A percentile compares a stretch with the other conserved stretches of the same genome.
These are phyloP conservation scores for Wickerhamiella slavikovae DNA, from an alignment of 805 yeast species.

Conservation along the genomic window DNA sequence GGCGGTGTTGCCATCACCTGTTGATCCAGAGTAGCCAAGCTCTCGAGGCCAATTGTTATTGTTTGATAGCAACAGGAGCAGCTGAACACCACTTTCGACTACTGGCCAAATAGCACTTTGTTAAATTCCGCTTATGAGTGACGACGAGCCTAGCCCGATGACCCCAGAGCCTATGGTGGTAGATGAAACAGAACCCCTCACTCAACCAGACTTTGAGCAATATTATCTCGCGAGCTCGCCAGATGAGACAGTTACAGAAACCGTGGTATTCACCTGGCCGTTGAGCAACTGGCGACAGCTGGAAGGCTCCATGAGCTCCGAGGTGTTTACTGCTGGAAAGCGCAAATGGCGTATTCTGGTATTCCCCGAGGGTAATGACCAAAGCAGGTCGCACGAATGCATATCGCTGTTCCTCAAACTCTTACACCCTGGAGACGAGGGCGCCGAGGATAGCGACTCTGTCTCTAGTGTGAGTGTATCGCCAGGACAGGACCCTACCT, in stretches of 20 bases:
- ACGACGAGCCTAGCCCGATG: too few species aligned
- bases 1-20: too few species aligned
- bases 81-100: too few species aligned
- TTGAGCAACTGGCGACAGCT: constrained; percentile 21
- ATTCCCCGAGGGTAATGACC: constrained; percentile 57
- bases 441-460: constrained; percentile 9
- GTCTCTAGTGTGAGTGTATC: too few species aligned
- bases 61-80: too few species aligned
- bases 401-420: constrained; percentile 61
- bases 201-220: background rate
- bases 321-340: constrained; percentile 14
- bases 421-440: background rate
- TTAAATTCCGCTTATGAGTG: too few species aligned
- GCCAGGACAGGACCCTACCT: background rate
- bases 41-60: too few species aligned
- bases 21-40: too few species aligned
- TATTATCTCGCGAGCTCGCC: background rate
- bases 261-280: constrained; percentile 16
- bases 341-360: constrained; percentile 32
- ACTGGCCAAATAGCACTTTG: too few species aligned
- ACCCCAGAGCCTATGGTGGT: too few species aligned
- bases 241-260: constrained; percentile 9
- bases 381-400: constrained; percentile 18
- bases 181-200: background rate
- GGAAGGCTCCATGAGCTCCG: constrained; percentile 16